phyloP scores from a whole-genome alignment of 768 basidiomycete species.

The Leucocoprinus leucothites region DNA sequence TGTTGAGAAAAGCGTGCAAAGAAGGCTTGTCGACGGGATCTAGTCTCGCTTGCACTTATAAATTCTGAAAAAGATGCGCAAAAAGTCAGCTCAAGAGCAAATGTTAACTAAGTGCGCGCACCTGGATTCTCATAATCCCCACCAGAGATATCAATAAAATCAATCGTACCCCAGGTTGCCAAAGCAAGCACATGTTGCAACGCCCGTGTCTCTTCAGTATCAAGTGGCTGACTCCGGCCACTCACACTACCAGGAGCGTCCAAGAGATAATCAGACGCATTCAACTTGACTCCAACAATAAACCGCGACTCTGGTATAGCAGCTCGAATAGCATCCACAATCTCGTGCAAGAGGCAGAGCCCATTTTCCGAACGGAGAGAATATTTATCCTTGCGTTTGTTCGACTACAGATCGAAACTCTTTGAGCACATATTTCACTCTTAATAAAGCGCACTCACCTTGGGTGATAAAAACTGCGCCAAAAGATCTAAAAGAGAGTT shows the following conservation, averaged over 20 bases:
- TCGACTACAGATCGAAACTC: constrained; percentile 25
- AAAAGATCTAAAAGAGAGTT: constrained; percentile 55
- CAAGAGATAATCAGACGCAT: constrained; percentile 68
- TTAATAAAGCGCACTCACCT: constrained; percentile 35
- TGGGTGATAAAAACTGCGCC: constrained; percentile 73
- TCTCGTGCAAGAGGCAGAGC: constrained; percentile 55
- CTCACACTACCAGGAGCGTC: constrained; percentile 14
- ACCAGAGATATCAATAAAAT: constrained; percentile 87
- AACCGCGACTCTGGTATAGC: constrained; percentile 55
- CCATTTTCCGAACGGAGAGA: constrained; percentile 37
- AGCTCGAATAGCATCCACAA: constrained; percentile 54
- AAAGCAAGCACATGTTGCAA: constrained; percentile 60
- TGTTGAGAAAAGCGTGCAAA: constrained; percentile 66
- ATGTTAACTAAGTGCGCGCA: constrained; percentile 18
- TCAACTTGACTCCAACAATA: constrained; percentile 76
- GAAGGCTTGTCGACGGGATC: constrained; percentile 56
- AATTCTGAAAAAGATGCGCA: constrained; percentile 36
- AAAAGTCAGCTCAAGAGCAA: background rate
- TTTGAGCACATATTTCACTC: background rate
- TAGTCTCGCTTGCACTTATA: constrained; percentile 23
- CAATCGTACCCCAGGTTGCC: constrained; percentile 61
- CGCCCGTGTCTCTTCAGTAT: constrained; percentile 39
- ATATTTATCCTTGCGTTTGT: constrained; percentile 61
- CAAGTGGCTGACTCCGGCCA: constrained; percentile 10
- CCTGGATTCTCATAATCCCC: constrained; percentile 83